Evolutionary conservation across 441 rosid species (phyloP).

Genomic region (Euphorbia celastroides): DNA sequence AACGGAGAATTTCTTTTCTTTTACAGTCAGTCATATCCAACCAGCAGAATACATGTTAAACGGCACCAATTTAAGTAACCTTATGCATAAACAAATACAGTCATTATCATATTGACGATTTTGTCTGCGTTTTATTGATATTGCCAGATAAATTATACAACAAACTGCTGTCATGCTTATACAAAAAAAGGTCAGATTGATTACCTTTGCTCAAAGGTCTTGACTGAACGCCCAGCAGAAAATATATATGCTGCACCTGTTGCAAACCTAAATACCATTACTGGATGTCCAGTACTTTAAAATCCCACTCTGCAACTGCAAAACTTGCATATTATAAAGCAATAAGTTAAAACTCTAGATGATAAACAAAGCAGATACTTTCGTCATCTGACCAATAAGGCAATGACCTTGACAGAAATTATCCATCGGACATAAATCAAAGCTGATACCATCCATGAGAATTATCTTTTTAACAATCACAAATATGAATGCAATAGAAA

Average conservation of each 20-base stretch:
- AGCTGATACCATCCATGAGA: not conserved
- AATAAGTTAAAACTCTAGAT: not conserved
- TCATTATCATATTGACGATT: not conserved
- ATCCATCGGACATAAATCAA: not conserved
- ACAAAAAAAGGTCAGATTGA: not conserved
- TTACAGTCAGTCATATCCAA: not conserved
- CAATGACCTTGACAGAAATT: not conserved
- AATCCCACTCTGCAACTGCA: conserved; percentile 35
- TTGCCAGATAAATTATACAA: not conserved
- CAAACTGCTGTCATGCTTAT: not conserved
- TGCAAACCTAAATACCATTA: conserved; percentile 9
- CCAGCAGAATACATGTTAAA: not conserved
- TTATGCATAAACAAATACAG: not conserved
- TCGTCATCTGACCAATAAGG: not conserved
- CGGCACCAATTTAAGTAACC: not conserved
- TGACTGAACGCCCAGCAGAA: not conserved
- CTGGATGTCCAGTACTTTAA: conserved; percentile 21
- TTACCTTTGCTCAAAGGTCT: not conserved
- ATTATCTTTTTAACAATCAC: not conserved
- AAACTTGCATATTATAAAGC: conserved; percentile 10
- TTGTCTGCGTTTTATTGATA: not conserved
- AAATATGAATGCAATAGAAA: not conserved
- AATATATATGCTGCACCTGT: not conserved
- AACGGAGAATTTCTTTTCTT: not conserved
- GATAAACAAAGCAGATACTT: not conserved